Base-by-base conservation (phyloP, 1,284 basidiomycete species). In the Ceratorhiza oryzae-sativae region DNA sequence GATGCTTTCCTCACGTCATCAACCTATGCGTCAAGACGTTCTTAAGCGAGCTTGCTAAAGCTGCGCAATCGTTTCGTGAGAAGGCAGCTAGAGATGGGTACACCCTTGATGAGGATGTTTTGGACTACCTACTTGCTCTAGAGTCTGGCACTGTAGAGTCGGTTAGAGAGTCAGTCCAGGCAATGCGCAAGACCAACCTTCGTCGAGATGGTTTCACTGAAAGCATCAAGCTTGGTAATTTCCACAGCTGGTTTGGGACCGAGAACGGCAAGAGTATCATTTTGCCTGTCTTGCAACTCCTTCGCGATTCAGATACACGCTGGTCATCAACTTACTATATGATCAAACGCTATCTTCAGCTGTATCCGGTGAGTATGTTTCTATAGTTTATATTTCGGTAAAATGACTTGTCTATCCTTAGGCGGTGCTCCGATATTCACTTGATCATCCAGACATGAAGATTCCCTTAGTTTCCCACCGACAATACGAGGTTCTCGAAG, bases 1-100 rank as follows among this genome's bases (percentile, higher is more conserved):
- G 71, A 18, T 71, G 71, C 46, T 71, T 62, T 39, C 71, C 71
- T 6, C 71, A 71, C 27, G 58, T 62, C 4, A 27, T 71, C 46
- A 71, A 71, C 25, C 46, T 71, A 18, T 41, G 45, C 23, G 58
- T 71, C 39, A 32, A 53, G 12, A 27, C 42, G 2, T 23, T 62
- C n/a, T 46, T 71, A 1, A 61, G 39, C 1, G 32, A 49, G 23
- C 58, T 71, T 8, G 60, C 25, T 5, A 30, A 1, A 2, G 61
- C 36, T 20, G 53, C 39, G 20, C 36, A 30, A 13, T 15, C 36
- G 49, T 60, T 25, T 12, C 49, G 48, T 1, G 8, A 41, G 2
- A 48, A 72, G 15, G 39, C 46, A 30, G 60, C 32, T 42, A 48
- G 23, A 9, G 27, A 65, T n/a, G 60, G 48, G 12, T 5, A 51